Evolutionary conservation across 2,329 filamentous ascomycete species (phyloP), one percentile per base, ranked within the genome.

Genomic region (Cladophialophora exuberans): DNA sequence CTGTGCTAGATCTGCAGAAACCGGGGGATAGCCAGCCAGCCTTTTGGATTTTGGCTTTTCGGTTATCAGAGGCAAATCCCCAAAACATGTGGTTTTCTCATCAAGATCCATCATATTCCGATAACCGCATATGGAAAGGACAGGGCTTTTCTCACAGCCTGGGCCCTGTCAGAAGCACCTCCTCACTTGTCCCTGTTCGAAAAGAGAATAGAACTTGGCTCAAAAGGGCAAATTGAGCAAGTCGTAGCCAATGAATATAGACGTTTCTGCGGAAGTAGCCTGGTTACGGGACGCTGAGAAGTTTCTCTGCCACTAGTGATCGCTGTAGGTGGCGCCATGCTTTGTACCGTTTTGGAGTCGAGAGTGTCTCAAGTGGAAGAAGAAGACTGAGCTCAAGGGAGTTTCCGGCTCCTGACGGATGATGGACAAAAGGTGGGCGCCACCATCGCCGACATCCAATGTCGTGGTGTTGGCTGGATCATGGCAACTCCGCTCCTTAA

Each of bases 1-100:
- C 13, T 35, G 31, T 38, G 20, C 28, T 5, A 39, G 35, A 49
- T 49, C 46, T 49, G 44, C 44, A 47, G 44, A 35, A 35, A 15
- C 35, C 15, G 22, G 35, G 35, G 35, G 22, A 20, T 20, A n/a
- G 39, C 31, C 44, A 49, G 46, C 46, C 46, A 49, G 46, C 46
- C 35, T 35, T 31, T 26, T 23, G 39, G n/a, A n/a, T n/a, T n/a
- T 39, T 49, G 46, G 39, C 15, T 49, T 49, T 41, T 49, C 46
- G 46, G 33, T 35, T 49, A 49, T 49, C 46, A 30, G 23, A 30
- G 23, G 23, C n/a, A n/a, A n/a, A n/a, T n/a, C n/a, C n/a, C n/a
- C n/a, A 30, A 49, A 20, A 23, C 28, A n/a, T 49, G 33, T 39
- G 46, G 15, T 41, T 47, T 25, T 9, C 4, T 23, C 25, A 9